Evolutionary conservation across 805 yeast species (phyloP).

Genomic region (Yarrowia bubula): DNA sequence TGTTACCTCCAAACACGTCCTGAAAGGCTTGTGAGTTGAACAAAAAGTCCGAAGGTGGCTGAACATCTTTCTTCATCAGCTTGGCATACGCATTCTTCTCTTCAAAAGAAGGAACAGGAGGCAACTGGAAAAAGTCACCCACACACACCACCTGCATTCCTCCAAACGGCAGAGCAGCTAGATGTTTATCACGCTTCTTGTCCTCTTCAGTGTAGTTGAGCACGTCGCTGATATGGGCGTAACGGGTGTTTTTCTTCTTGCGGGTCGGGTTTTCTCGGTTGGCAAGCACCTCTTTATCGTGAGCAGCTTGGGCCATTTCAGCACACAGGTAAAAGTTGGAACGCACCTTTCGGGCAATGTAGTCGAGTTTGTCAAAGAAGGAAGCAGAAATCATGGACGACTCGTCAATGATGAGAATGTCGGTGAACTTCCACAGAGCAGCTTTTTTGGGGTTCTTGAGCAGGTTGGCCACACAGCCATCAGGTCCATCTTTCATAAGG

Average conservation of each 20-base stretch:
- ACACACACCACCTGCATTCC: conserved; percentile 83
- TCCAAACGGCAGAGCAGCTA: conserved; percentile 64
- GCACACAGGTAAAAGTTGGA: neutral
- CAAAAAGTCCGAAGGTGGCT: conserved; percentile 1
- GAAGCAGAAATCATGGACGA: conserved; percentile 86
- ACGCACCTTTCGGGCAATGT: conserved; percentile 57
- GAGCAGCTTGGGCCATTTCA: conserved; percentile 11
- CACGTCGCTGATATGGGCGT: neutral
- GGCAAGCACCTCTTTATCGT: conserved; percentile 32
- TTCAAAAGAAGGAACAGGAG: conserved; percentile 58
- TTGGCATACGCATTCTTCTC: neutral
- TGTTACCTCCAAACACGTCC: neutral
- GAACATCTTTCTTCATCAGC: too few relatives aligned
- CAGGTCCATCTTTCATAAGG: conserved; percentile 53
- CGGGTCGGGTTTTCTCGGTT: too few relatives aligned
- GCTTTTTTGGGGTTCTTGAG: conserved; percentile 45
- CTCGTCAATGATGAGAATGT: conserved; percentile 83
- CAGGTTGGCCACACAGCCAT: conserved; percentile 40
- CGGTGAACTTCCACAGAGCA: conserved; percentile 61
- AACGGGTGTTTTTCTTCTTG: neutral
- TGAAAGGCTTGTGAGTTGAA: neutral
- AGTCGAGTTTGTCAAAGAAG: conserved; percentile 69
- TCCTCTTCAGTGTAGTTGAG: neutral
- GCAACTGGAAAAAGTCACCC: conserved; percentile 92
- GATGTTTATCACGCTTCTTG: neutral